Conservation (phyloP, 108 stramenopile species). For the Bacterosira constricta region DNA sequence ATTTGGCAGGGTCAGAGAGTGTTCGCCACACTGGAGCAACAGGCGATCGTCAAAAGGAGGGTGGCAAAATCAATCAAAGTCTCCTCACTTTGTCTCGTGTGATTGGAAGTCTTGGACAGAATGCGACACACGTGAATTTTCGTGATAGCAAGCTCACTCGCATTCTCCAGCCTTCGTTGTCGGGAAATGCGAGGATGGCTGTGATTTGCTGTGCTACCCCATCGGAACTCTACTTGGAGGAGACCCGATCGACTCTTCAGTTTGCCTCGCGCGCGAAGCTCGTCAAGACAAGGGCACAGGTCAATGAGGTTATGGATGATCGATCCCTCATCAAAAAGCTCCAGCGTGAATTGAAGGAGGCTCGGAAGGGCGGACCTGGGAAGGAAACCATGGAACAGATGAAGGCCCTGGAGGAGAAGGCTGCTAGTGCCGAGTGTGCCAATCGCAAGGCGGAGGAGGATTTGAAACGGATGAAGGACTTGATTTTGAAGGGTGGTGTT, state of each 20-base stretch:
- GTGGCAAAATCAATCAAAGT: conserved; percentile 97
- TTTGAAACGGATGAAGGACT: conserved; percentile 72
- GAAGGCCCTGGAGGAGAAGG: conserved; percentile 55
- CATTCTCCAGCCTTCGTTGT: conserved; percentile 96
- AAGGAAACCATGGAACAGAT: conserved; percentile 40
- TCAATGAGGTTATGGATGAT: conserved; percentile 82
- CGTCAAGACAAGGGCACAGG: conserved; percentile 76
- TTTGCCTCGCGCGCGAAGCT: conserved; percentile 95
- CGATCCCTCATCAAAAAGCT: conserved; percentile 81
- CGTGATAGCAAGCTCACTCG: conserved; percentile 97
- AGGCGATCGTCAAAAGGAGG: conserved; percentile 97
- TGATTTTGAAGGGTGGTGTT: conserved; percentile 75
- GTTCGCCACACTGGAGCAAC: conserved; percentile 93
- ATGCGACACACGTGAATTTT: conserved; percentile 73
- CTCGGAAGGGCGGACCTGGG: conserved; percentile 36
- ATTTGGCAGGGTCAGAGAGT: conserved; percentile 93
- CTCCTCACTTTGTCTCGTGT: conserved; percentile 98
- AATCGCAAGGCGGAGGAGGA: conserved; percentile 74
- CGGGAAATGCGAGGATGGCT: conserved; percentile 94
- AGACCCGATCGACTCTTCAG: conserved; percentile 93
- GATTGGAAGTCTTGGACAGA: conserved; percentile 95
- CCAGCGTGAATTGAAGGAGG: conserved; percentile 61
- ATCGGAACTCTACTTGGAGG: conserved; percentile 86
- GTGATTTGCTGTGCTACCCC: conserved; percentile 96
- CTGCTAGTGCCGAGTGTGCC: conserved; percentile 64